Percentiles rank a stretch among this genome's conserved stretches.
phyloP scores from a whole-genome alignment of 176 grass and related monocot species.

The Oryza rufipogon region DNA sequence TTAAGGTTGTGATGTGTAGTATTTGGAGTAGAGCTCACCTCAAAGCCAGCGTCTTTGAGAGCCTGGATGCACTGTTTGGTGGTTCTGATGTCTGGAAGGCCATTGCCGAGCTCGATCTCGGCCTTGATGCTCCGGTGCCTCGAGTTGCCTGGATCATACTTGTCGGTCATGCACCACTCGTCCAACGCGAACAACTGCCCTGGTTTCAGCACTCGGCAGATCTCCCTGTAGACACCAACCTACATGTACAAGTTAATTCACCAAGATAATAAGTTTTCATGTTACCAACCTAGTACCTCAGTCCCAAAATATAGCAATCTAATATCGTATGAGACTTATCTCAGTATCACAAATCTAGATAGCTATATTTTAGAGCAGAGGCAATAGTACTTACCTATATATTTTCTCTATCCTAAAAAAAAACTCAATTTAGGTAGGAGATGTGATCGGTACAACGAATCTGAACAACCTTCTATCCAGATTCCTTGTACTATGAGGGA shows the following conservation, averaged over 20 bases:
- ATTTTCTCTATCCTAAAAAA: too few relatives aligned
- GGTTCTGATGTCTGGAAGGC: constrained; percentile 44
- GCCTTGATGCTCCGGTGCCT: constrained; percentile 45
- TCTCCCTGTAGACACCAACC: constrained; percentile 46
- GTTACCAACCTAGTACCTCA: too few relatives aligned
- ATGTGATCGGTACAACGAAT: too few relatives aligned
- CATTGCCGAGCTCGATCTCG: constrained; percentile 53
- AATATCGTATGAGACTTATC: too few relatives aligned
- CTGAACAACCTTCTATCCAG: rapidly evolving
- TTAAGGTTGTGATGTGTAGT: too few relatives aligned
- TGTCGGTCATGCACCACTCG: constrained; percentile 52
- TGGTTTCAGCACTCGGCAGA: constrained; percentile 52
- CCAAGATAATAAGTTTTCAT: too few relatives aligned
- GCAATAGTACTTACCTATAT: too few relatives aligned
- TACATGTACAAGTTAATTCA: not conserved
- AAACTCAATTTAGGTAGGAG: too few relatives aligned
- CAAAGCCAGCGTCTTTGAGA: constrained; percentile 53
- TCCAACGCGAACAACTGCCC: constrained; percentile 48
- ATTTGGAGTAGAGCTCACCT: constrained; percentile 23
- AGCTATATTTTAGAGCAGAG: too few relatives aligned
- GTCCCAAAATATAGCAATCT: too few relatives aligned
- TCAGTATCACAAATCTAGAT: too few relatives aligned
- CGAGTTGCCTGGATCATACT: constrained; percentile 43
- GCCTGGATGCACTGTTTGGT: constrained; percentile 52
- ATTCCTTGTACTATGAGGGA: too few relatives aligned